Evolutionary conservation across 805 yeast genomes (phyloP).

Genomic region (Ascoidea rubescens): DNA sequence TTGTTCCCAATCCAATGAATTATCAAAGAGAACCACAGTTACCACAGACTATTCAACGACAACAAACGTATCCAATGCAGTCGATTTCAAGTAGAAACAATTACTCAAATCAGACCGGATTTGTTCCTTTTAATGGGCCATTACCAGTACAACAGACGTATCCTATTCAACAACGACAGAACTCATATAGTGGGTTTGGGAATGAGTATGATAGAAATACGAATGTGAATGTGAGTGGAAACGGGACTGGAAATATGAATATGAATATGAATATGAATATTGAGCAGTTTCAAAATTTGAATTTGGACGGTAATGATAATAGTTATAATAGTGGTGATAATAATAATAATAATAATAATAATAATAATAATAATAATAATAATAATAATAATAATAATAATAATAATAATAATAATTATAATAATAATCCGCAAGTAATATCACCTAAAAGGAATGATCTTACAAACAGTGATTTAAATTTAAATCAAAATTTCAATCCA

Average conservation of each 20-base stretch:
- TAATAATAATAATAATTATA: conserved; percentile 5
- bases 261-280: no score
- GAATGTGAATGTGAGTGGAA: no score
- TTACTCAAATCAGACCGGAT: no score
- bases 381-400: conserved; percentile 7
- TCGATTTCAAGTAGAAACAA: no score
- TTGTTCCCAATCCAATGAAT: no score
- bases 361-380: conserved; percentile 8
- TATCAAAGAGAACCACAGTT: no score
- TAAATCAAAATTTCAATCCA: background rate
- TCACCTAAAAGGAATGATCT: background rate
- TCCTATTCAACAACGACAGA: background rate
- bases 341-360: conserved; percentile 6
- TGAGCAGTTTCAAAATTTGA: background rate
- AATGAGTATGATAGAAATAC: no score
- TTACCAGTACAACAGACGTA: background rate
- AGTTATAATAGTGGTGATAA: conserved; percentile 9
- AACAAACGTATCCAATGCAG: no score
- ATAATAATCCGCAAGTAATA: conserved; percentile 5
- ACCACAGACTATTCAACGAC: no score
- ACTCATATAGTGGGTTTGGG: background rate
- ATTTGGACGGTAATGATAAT: background rate
- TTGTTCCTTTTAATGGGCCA: no score
- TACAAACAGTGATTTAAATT: conserved; percentile 3
- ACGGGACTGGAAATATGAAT: no score